Percentiles rank a stretch among this genome's conserved stretches.
Evolutionary conservation across 2,329 filamentous ascomycete genomes (phyloP).

Genomic region (Claviceps humidiphila): DNA sequence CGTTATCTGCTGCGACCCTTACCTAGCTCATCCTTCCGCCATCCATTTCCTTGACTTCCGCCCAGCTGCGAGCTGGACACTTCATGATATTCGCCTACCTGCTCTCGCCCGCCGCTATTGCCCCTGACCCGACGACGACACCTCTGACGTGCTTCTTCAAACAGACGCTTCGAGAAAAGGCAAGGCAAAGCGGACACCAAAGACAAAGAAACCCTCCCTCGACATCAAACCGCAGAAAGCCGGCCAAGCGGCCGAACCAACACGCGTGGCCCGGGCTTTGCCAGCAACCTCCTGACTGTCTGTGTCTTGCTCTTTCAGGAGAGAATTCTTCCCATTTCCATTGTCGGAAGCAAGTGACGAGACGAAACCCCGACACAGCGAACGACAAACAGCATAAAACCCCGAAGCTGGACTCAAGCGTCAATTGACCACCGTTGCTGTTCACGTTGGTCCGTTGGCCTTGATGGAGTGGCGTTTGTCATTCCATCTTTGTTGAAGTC

Average conservation of each 20-base stretch:
- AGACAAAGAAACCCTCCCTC: no score
- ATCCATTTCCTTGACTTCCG: background rate
- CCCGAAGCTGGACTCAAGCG: background rate
- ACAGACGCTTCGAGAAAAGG: background rate
- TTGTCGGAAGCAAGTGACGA: background rate
- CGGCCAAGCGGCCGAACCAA: background rate
- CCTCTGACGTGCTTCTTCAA: background rate
- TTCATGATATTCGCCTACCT: background rate
- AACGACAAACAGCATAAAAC: background rate
- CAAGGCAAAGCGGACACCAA: no score
- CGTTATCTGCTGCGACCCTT: background rate
- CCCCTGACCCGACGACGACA: background rate
- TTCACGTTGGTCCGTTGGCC: background rate
- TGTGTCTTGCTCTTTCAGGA: background rate
- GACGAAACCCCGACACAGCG: background rate
- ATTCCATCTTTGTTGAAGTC: background rate
- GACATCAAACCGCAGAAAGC: background rate
- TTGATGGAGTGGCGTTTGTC: constrained; percentile 1
- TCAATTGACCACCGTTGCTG: background rate
- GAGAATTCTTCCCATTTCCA: background rate
- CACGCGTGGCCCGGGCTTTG: background rate
- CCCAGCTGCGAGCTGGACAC: background rate
- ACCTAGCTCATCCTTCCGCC: background rate
- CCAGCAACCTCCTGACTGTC: background rate
- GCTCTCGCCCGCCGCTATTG: background rate